These are phyloP conservation scores for Chytridiales sp. DNA, from an alignment of 371 early-diverging fungal genomes.

Conservation along the genomic window DNA sequence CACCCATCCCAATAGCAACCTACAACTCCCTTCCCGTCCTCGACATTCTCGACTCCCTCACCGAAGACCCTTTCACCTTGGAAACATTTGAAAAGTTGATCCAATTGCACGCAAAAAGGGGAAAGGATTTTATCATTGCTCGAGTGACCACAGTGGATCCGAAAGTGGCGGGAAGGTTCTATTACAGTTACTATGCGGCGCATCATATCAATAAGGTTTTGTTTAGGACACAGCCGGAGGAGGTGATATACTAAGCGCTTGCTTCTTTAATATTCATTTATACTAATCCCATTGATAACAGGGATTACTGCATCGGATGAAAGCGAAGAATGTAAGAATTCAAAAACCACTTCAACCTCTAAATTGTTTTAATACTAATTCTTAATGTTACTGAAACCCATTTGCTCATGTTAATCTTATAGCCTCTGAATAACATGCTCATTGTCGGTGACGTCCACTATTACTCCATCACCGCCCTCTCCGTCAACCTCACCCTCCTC, in stretches of 20 bases:
- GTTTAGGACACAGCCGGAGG: constrained; percentile 71
- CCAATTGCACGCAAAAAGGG: constrained; percentile 53
- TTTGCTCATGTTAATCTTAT: neutral
- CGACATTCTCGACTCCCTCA: constrained; percentile 56
- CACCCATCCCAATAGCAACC: no score
- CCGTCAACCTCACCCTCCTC: constrained; percentile 30
- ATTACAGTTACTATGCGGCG: constrained; percentile 73
- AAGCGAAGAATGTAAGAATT: constrained; percentile 70
- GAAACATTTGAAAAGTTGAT: constrained; percentile 70
- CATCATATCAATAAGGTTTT: constrained; percentile 80
- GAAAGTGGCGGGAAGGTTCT: constrained; percentile 46
- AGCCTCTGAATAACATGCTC: constrained; percentile 75
- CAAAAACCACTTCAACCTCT: neutral
- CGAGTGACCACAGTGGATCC: constrained; percentile 78
- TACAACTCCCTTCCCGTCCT: no score
- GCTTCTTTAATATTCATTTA: no score
- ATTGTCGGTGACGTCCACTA: constrained; percentile 77
- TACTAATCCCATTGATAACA: constrained; percentile 70
- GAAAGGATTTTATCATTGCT: constrained; percentile 77
- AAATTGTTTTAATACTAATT: no score
- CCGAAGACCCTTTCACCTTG: constrained; percentile 79
- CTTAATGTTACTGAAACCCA: neutral
- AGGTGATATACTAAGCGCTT: no score
- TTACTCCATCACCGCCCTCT: constrained; percentile 40
- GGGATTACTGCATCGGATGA: constrained; percentile 77